Evolutionary conservation across 768 basidiomycete genomes (phyloP).

Genomic region (Phlegmacium glaucopus): DNA sequence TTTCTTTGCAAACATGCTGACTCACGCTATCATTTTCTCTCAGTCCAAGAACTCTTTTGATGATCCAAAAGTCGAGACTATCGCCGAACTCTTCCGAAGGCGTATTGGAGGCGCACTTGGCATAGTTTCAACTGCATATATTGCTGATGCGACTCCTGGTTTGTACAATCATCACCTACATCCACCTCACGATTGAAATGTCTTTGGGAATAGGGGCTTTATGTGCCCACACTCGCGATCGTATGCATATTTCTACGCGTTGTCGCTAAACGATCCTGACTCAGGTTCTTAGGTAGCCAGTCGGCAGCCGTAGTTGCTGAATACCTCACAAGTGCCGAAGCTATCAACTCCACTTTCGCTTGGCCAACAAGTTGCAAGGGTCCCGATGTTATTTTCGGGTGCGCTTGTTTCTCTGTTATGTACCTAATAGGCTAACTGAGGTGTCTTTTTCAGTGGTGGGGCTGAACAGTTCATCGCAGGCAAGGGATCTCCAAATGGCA

Average conservation of each 20-base stretch:
- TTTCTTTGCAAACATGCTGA: neutral
- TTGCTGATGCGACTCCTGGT: slow-evolving; percentile 44
- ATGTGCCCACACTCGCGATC: slow-evolving; percentile 40
- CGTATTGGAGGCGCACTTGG: slow-evolving; percentile 37
- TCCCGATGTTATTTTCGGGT: slow-evolving; percentile 44
- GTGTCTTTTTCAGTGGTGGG: slow-evolving; percentile 29
- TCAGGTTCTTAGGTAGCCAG: slow-evolving; percentile 21
- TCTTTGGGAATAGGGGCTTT: slow-evolving; percentile 27
- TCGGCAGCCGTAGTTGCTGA: slow-evolving; percentile 33
- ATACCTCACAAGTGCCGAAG: slow-evolving; percentile 30
- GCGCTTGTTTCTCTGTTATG: slow-evolving; percentile 3
- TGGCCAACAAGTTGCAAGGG: slow-evolving; percentile 42
- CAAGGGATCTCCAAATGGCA: slow-evolving; percentile 32
- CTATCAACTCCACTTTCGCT: slow-evolving; percentile 28
- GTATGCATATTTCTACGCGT: slow-evolving; percentile 15
- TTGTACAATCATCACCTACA: slow-evolving; percentile 2
- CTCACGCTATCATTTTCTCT: neutral
- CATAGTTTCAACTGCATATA: slow-evolving; percentile 43
- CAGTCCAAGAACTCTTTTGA: slow-evolving; percentile 39
- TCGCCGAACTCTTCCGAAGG: slow-evolving; percentile 42
- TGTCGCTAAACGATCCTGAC: neutral
- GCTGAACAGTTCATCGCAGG: slow-evolving; percentile 42
- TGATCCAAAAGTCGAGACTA: slow-evolving; percentile 43
- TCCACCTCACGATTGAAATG: neutral
- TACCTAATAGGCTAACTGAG: neutral